These are phyloP conservation scores for Verbascum thapsus DNA, from an alignment of 257 asterid species.

Conservation along the genomic window DNA sequence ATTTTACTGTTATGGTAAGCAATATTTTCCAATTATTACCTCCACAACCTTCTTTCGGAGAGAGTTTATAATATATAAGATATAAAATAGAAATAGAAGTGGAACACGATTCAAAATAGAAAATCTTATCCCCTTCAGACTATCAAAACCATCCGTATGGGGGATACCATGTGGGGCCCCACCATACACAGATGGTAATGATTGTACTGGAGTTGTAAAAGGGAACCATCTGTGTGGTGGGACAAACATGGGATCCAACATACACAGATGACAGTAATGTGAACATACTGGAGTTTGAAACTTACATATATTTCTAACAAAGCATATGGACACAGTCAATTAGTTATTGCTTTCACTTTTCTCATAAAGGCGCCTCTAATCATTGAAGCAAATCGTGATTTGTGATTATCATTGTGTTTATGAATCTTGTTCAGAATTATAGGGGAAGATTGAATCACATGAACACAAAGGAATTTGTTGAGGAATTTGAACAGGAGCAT, in stretches of 20 bases:
- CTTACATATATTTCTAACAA: background rate
- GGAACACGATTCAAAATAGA: too few species aligned
- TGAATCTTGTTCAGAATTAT: conserved; percentile 62
- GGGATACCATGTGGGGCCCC: too few species aligned
- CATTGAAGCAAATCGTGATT: conserved; percentile 23
- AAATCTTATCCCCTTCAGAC: too few species aligned
- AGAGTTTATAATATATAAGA: too few species aligned
- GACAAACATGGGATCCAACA: too few species aligned
- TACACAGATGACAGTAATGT: too few species aligned
- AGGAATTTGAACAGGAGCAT: conserved; percentile 86
- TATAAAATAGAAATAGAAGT: too few species aligned
- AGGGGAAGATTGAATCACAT: conserved; percentile 83
- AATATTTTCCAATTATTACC: background rate
- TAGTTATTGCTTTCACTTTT: conserved; percentile 10
- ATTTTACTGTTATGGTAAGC: conserved; percentile 96
- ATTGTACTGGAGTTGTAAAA: too few species aligned
- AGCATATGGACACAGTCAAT: conserved; percentile 10
- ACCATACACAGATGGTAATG: too few species aligned
- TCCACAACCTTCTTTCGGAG: background rate
- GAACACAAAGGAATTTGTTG: conserved; percentile 76
- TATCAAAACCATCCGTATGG: too few species aligned
- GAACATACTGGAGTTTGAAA: too few species aligned
- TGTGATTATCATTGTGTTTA: conserved; percentile 16
- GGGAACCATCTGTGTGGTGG: too few species aligned
- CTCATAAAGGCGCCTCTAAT: background rate